phyloP scores from a whole-genome alignment of 306 rosid genomes.

The Citrullus amarus region DNA sequence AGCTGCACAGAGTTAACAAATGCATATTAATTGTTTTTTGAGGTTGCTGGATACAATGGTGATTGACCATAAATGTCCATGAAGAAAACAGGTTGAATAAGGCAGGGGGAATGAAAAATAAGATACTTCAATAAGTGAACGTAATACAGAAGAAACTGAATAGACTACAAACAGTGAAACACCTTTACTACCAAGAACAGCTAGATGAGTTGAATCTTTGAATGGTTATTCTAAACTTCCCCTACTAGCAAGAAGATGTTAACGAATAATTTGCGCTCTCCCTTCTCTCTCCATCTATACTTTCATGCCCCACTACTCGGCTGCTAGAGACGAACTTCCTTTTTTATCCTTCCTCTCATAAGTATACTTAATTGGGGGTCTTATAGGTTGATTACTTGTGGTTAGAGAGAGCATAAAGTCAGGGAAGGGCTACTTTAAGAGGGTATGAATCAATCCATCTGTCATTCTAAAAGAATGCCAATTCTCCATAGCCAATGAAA shows the following conservation, averaged over 20 bases:
- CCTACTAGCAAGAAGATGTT: neutral
- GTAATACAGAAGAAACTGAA: neutral
- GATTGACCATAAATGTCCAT: neutral
- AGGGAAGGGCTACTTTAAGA: too few relatives aligned
- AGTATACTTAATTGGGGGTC: too few relatives aligned
- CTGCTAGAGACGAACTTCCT: too few relatives aligned
- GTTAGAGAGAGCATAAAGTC: too few relatives aligned
- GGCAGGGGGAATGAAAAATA: neutral
- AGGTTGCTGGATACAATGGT: neutral
- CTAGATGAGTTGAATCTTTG: neutral
- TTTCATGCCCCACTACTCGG: too few relatives aligned
- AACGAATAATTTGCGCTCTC: neutral
- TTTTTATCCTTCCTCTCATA: too few relatives aligned
- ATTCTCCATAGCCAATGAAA: too few relatives aligned
- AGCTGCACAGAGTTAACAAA: neutral
- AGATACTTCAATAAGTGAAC: neutral
- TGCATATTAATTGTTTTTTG: neutral
- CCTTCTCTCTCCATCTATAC: neutral
- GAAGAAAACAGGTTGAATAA: neutral
- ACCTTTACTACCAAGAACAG: neutral
- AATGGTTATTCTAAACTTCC: neutral
- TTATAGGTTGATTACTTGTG: too few relatives aligned
- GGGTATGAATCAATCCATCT: too few relatives aligned
- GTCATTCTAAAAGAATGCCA: too few relatives aligned
- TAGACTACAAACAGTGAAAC: neutral